Evolutionary conservation across 2,329 filamentous ascomycete species (phyloP).

Genomic region (Thelonectria blattea): DNA sequence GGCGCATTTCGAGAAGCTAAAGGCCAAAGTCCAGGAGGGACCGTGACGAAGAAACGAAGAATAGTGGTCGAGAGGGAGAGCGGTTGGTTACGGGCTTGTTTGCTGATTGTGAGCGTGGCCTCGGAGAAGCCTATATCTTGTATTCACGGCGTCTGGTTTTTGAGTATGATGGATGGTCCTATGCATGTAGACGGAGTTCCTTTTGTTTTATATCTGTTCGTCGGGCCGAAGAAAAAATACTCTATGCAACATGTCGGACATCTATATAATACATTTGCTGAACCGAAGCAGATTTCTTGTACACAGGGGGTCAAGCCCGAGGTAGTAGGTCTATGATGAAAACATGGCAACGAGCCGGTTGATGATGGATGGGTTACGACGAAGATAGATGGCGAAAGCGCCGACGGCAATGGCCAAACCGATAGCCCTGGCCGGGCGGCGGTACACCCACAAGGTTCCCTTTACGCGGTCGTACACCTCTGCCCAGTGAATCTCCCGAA

Average conservation of each 20-base stretch:
- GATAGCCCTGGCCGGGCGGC: slow-evolving; percentile 65
- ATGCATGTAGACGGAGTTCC: slow-evolving; percentile 20
- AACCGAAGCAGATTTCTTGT: background rate
- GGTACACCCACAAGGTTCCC: slow-evolving; percentile 64
- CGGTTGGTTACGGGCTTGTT: background rate
- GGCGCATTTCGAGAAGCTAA: slow-evolving; percentile 73
- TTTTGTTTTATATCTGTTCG: slow-evolving; percentile 2
- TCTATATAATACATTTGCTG: slow-evolving; percentile 9
- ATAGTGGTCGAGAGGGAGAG: background rate
- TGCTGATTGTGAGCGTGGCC: slow-evolving; percentile 23
- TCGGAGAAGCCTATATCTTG: slow-evolving; percentile 20
- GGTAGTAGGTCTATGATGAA: slow-evolving; percentile 21
- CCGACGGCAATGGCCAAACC: slow-evolving; percentile 72
- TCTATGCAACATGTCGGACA: background rate
- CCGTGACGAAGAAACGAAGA: slow-evolving; percentile 18
- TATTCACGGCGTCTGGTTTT: slow-evolving; percentile 34
- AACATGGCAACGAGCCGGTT: slow-evolving; percentile 39
- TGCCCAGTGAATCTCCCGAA: slow-evolving; percentile 70
- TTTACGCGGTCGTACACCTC: slow-evolving; percentile 52
- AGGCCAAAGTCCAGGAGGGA: slow-evolving; percentile 60
- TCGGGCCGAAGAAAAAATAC: background rate
- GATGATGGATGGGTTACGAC: slow-evolving; percentile 51
- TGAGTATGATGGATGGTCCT: slow-evolving; percentile 25
- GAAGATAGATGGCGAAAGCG: slow-evolving; percentile 70
- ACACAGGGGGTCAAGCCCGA: too few relatives aligned